Percentiles rank a stretch among this genome's conserved stretches.
phyloP scores from a whole-genome alignment of 805 yeast genomes.

The Candida nemodendra region DNA sequence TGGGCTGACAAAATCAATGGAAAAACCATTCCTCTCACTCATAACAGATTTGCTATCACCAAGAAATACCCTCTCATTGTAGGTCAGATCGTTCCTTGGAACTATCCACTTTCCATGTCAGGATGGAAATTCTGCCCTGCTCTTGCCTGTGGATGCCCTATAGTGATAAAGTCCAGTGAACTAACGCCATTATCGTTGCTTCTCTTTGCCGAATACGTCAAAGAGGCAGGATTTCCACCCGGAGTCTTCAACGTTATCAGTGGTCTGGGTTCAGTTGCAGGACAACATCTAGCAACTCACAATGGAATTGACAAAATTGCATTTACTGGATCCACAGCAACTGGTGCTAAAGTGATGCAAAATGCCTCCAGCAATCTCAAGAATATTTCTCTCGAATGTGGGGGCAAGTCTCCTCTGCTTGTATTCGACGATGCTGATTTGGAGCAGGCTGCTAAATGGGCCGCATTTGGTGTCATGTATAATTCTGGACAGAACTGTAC shows the following conservation, averaged over 20 bases:
- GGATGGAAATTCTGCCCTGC: conserved; percentile 86
- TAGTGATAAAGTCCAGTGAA: conserved; percentile 73
- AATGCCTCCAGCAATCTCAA: conserved; percentile 61
- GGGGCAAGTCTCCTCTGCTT: conserved; percentile 68
- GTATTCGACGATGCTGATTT: conserved; percentile 63
- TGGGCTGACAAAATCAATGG: conserved; percentile 61
- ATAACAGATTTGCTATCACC: conserved; percentile 60
- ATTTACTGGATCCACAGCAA: conserved; percentile 64
- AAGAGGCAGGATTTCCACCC: conserved; percentile 71
- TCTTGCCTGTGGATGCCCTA: conserved; percentile 72
- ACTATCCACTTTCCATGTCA: conserved; percentile 68
- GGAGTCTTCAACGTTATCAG: conserved; percentile 72
- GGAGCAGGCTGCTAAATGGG: conserved; percentile 67
- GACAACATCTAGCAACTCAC: conserved; percentile 64
- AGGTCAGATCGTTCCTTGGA: conserved; percentile 73
- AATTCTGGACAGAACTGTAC: conserved; percentile 72
- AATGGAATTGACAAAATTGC: conserved; percentile 57
- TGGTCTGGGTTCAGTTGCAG: conserved; percentile 70
- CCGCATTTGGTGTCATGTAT: conserved; percentile 60
- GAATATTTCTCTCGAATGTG: conserved; percentile 67
- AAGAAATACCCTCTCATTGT: conserved; percentile 66
- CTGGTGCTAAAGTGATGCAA: conserved; percentile 64
- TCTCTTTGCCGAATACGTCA: conserved; percentile 54
- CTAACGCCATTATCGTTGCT: conserved; percentile 71
- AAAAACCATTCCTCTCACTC: conserved; percentile 34